Evolutionary conservation across 2,329 filamentous ascomycete genomes (phyloP).

Genomic region (Calonectria pseudoreteaudii): DNA sequence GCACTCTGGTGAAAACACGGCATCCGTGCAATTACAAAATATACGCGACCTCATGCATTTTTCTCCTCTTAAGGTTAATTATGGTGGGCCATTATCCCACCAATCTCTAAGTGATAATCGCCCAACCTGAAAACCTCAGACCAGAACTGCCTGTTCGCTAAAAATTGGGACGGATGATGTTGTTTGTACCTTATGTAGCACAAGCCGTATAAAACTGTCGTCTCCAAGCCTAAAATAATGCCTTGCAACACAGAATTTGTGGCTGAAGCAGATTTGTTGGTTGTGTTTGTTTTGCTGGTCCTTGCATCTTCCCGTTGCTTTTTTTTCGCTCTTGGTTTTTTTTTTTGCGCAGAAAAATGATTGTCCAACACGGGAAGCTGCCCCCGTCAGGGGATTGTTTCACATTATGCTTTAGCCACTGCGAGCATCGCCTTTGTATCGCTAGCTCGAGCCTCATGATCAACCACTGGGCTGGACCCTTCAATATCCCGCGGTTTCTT

Average conservation of each 20-base stretch:
- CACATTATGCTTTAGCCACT: slow-evolving; percentile 17
- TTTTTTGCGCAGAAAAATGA: background rate
- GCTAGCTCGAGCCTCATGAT: slow-evolving; percentile 16
- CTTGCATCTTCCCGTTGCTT: background rate
- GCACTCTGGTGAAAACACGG: too few species aligned
- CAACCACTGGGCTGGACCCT: background rate
- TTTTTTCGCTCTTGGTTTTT: background rate
- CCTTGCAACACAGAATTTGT: background rate
- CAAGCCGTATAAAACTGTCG: background rate
- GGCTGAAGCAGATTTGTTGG: background rate
- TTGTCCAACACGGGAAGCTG: background rate
- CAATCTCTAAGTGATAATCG: background rate
- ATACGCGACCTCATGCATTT: background rate
- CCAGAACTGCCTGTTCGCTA: background rate
- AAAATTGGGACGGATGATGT: background rate
- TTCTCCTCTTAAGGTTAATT: background rate
- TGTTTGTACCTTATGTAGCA: background rate
- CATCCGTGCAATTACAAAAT: too few species aligned
- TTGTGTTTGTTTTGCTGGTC: background rate
- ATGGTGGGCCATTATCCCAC: background rate
- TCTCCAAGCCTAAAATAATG: background rate
- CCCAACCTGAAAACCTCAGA: background rate
- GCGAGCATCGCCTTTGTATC: background rate
- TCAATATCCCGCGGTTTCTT: background rate
- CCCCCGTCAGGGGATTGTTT: slow-evolving; percentile 24